Evolutionary conservation across 108 stramenopile genomes (phyloP).

Genomic region (Nitzschia sp.): DNA sequence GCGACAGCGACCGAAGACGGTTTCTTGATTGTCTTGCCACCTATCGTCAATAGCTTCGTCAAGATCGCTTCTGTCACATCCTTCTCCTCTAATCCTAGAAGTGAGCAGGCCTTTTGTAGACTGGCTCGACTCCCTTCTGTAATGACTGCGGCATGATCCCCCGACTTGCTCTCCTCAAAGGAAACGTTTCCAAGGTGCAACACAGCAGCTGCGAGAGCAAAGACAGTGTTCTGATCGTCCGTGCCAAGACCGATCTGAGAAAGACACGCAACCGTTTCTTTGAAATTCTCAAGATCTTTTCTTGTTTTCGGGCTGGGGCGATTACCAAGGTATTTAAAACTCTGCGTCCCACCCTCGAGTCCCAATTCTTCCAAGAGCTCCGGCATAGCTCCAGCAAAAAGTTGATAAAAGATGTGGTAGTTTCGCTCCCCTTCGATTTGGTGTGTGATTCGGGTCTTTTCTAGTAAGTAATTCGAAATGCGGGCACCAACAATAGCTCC

Average conservation of each 20-base stretch:
- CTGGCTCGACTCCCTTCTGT: constrained; percentile 44
- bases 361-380: constrained; percentile 56
- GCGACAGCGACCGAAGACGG: constrained; percentile 81
- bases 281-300: constrained; percentile 58
- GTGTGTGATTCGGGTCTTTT: constrained; percentile 90
- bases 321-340: constrained; percentile 71
- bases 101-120: constrained; percentile 61
- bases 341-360: constrained; percentile 47
- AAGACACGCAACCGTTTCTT: constrained; percentile 74
- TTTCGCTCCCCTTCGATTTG: constrained; percentile 94
- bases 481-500: constrained; percentile 79
- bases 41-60: constrained; percentile 70
- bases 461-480: constrained; percentile 89
- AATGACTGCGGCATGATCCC: constrained; percentile 50
- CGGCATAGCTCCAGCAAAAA: constrained; percentile 67
- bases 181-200: constrained; percentile 90
- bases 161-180: constrained; percentile 65
- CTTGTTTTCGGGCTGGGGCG: constrained; percentile 40
- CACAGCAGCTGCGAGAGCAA: constrained; percentile 84
- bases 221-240: constrained; percentile 59
- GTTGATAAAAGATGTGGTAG: constrained; percentile 98
- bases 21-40: constrained; percentile 83
- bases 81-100: constrained; percentile 68
- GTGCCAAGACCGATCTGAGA: constrained; percentile 56
- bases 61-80: constrained; percentile 77